Evolutionary conservation across 2,329 filamentous ascomycete genomes (phyloP).

Genomic region (Exophiala aquamarina): DNA sequence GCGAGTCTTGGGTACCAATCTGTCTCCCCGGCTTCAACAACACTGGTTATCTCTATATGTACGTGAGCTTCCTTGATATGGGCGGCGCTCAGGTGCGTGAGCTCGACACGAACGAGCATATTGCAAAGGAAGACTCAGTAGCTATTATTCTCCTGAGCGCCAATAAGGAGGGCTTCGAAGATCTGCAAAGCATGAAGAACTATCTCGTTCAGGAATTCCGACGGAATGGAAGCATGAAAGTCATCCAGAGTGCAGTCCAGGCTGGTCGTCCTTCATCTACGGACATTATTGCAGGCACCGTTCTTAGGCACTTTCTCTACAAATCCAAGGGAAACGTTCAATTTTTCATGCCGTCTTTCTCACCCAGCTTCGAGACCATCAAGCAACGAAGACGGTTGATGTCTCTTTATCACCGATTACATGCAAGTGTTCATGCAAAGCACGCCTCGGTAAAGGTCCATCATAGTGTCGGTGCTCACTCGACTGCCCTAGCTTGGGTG

Average conservation of each 20-base stretch:
- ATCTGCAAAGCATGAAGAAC: slow-evolving; percentile 71
- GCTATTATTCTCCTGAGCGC: slow-evolving; percentile 90
- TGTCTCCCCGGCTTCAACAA: slow-evolving; percentile 98
- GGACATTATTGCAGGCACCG: slow-evolving; percentile 76
- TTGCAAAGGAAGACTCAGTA: slow-evolving; percentile 65
- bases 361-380: slow-evolving; percentile 59
- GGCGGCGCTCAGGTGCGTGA: slow-evolving; percentile 48
- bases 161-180: slow-evolving; percentile 90
- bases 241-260: slow-evolving; percentile 70
- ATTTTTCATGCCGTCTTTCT: slow-evolving; percentile 84
- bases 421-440: slow-evolving; percentile 80
- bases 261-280: slow-evolving; percentile 69
- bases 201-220: slow-evolving; percentile 67
- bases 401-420: slow-evolving; percentile 79
- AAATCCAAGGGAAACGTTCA: slow-evolving; percentile 94
- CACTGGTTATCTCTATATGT: slow-evolving; percentile 96
- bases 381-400: slow-evolving; percentile 57
- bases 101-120: slow-evolving; percentile 39
- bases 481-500: slow-evolving; percentile 82
- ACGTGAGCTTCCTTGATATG: slow-evolving; percentile 87
- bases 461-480: slow-evolving; percentile 68
- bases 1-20: slow-evolving; percentile 96
- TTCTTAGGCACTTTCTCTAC: slow-evolving; percentile 89
- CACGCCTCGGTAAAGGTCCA: slow-evolving; percentile 83
- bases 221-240: slow-evolving; percentile 70